Conservation (phyloP, 495 filamentous ascomycete genomes). For the Penicillium lagena region DNA sequence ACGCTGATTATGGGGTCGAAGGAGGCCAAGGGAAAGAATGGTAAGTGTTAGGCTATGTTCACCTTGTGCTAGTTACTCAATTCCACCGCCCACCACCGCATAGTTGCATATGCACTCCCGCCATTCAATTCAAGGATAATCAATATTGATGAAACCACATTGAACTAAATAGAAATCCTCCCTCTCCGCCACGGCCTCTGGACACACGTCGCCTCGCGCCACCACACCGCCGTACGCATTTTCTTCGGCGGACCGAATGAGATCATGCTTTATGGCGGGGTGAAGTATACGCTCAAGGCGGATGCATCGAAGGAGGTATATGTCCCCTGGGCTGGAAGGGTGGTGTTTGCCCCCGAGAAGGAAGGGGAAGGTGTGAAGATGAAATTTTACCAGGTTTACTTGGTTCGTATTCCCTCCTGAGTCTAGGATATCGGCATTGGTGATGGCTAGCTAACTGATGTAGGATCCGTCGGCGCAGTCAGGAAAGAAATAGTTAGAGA, state of each 20-base stretch:
- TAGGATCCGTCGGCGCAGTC: conserved; percentile 35
- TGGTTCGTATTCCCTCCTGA: conserved; percentile 34
- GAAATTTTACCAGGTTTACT: conserved; percentile 61
- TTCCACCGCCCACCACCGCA: neutral
- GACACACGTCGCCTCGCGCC: conserved; percentile 45
- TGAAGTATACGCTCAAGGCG: conserved; percentile 48
- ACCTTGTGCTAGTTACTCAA: neutral
- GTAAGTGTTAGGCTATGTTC: conserved; percentile 23
- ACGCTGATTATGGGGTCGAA: conserved; percentile 53
- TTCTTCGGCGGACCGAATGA: conserved; percentile 48
- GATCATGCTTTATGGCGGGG: conserved; percentile 58
- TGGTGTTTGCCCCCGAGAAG: conserved; percentile 37
- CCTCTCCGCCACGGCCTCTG: conserved; percentile 49
- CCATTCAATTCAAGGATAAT: no score
- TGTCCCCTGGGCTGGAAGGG: conserved; percentile 50
- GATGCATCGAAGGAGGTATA: conserved; percentile 36
- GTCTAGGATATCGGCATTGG: conserved; percentile 8
- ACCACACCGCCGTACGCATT: conserved; percentile 44
- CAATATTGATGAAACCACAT: no score
- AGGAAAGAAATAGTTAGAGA: conserved; percentile 26
- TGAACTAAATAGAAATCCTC: conserved; percentile 41
- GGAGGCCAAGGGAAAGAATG: conserved; percentile 39
- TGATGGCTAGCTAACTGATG: conserved; percentile 4
- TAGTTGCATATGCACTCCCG: no score
- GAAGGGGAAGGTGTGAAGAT: conserved; percentile 44